phyloP scores from a whole-genome alignment of 2,329 filamentous ascomycete genomes.

The Ascocoryne sarcoides region DNA sequence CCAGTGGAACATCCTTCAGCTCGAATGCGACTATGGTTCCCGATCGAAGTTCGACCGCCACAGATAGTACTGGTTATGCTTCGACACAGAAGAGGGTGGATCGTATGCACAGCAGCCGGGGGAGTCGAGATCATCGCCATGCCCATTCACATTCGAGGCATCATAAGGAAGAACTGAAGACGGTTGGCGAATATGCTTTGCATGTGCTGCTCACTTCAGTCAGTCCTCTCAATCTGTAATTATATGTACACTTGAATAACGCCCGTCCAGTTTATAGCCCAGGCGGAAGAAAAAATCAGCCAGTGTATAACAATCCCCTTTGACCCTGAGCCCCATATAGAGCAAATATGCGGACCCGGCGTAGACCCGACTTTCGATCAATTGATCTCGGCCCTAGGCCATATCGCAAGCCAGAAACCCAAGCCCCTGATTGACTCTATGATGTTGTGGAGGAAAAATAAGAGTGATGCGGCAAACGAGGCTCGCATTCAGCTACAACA shows the following conservation, averaged over 20 bases:
- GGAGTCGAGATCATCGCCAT: conserved; percentile 64
- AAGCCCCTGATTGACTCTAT: conserved; percentile 94
- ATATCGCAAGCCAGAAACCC: conserved; percentile 89
- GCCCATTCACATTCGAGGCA: conserved; percentile 51
- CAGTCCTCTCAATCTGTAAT: conserved; percentile 28
- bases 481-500: conserved; percentile 52
- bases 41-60: conserved; percentile 30
- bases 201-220: conserved; percentile 93
- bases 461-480: conserved; percentile 78
- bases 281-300: conserved; percentile 93
- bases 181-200: conserved; percentile 94
- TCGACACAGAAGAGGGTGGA: conserved; percentile 46
- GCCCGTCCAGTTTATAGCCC: conserved; percentile 65
- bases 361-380: conserved; percentile 88
- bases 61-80: conserved; percentile 36
- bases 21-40: conserved; percentile 27
- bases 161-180: conserved; percentile 70
- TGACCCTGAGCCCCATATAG: conserved; percentile 75
- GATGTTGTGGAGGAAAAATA: conserved; percentile 96
- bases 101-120: conserved; percentile 57
- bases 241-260: conserved; percentile 27
- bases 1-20: conserved; percentile 23
- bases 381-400: conserved; percentile 82
- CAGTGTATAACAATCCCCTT: conserved; percentile 74
- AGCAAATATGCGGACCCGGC: conserved; percentile 82